phyloP scores from a whole-genome alignment of 2,329 filamentous ascomycete genomes.

The Atkinsonella texensis region DNA sequence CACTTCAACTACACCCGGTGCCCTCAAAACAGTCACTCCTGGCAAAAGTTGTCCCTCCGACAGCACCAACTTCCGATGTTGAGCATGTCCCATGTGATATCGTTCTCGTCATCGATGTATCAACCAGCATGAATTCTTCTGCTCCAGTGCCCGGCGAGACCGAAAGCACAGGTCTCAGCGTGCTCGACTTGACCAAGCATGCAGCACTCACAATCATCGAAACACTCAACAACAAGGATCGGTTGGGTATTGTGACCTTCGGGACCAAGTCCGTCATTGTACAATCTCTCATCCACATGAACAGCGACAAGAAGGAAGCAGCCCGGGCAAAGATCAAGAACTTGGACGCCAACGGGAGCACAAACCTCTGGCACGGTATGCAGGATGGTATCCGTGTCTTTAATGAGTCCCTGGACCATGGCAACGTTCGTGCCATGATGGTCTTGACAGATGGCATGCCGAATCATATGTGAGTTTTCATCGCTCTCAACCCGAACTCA shows the following conservation, averaged over 20 bases:
- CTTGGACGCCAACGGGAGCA: constrained; percentile 27
- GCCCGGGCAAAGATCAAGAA: constrained; percentile 29
- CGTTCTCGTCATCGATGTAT: constrained; percentile 50
- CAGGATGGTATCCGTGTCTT: constrained; percentile 38
- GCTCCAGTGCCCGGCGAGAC: constrained; percentile 36
- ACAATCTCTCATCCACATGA: constrained; percentile 37
- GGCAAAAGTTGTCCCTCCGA: constrained; percentile 34
- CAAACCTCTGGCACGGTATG: constrained; percentile 49
- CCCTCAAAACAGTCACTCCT: constrained; percentile 27
- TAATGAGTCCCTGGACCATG: constrained; percentile 14
- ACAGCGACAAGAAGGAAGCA: constrained; percentile 28
- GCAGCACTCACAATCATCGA: constrained; percentile 45
- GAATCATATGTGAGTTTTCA: constrained; percentile 32
- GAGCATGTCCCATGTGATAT: constrained; percentile 44
- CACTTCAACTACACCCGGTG: constrained; percentile 29
- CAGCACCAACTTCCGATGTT: constrained; percentile 16
- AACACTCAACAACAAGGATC: constrained; percentile 40
- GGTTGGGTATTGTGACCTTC: constrained; percentile 47
- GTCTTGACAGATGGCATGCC: constrained; percentile 43
- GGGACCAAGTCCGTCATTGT: constrained; percentile 27
- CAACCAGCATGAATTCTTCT: constrained; percentile 38
- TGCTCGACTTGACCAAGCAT: constrained; percentile 49
- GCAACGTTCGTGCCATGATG: constrained; percentile 37
- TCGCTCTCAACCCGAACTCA: neutral
- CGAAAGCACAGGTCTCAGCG: constrained; percentile 38